phyloP scores from a whole-genome alignment of 2,329 filamentous ascomycete species.

The Coleophoma crateriformis region DNA sequence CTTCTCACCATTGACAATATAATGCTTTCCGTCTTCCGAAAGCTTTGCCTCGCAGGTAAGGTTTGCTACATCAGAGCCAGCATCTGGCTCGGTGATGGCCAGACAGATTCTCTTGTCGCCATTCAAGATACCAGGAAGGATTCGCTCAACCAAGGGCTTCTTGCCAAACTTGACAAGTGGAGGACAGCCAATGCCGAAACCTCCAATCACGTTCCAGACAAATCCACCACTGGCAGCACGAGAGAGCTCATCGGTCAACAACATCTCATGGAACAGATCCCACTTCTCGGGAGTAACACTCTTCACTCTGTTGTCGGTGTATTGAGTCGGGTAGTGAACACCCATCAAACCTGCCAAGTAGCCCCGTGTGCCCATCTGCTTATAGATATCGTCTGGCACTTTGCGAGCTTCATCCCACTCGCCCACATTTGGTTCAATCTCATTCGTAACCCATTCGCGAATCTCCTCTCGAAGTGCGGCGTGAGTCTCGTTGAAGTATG shows the following conservation, averaged over 20 bases:
- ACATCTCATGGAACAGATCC: constrained; percentile 98
- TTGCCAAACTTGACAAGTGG: constrained; percentile 89
- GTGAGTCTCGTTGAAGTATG: constrained; percentile 94
- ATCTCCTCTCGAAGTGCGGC: constrained; percentile 86
- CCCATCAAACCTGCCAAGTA: constrained; percentile 92
- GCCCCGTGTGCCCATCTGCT: constrained; percentile 87
- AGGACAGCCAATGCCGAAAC: constrained; percentile 92
- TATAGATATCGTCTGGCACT: constrained; percentile 86
- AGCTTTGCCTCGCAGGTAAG: constrained; percentile 94
- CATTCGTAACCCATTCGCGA: constrained; percentile 83
- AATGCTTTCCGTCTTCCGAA: constrained; percentile 93
- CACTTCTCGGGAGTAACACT: constrained; percentile 82
- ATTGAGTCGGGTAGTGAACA: constrained; percentile 71
- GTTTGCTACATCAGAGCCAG: constrained; percentile 92
- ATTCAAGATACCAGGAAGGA: constrained; percentile 79
- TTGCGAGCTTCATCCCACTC: constrained; percentile 97
- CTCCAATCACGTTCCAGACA: constrained; percentile 94
- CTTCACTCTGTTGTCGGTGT: constrained; percentile 66
- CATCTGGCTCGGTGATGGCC: constrained; percentile 95
- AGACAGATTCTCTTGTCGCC: constrained; percentile 97
- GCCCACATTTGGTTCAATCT: constrained; percentile 84
- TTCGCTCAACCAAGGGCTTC: constrained; percentile 77
- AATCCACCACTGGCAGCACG: constrained; percentile 85
- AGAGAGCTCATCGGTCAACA: constrained; percentile 90
- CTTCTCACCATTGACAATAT: constrained; percentile 99